These are phyloP conservation scores for Triticum aestivum DNA, from an alignment of 176 grass and related monocot species.

Conservation along the genomic window DNA sequence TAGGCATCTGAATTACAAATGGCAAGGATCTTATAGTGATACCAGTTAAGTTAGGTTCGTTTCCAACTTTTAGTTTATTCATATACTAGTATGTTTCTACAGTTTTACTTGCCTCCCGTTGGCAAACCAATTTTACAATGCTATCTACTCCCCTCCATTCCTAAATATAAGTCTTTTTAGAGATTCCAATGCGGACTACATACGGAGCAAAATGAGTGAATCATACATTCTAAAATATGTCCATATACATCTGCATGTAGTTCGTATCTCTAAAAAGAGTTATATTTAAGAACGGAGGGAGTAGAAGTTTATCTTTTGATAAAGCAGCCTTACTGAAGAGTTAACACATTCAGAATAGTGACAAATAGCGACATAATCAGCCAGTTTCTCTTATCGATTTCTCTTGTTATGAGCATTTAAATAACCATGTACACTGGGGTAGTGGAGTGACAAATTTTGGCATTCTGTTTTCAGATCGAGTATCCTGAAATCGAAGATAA, in stretches of 20 bases:
- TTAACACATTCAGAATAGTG: background rate
- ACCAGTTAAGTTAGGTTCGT: slow-evolving; percentile 13
- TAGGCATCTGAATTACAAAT: slow-evolving; percentile 21
- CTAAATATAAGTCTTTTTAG: too few species aligned
- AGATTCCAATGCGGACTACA: too few species aligned
- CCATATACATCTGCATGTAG: too few species aligned
- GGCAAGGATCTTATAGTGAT: slow-evolving; percentile 15
- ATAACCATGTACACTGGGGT: background rate
- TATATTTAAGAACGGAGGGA: too few species aligned
- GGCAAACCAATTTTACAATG: background rate
- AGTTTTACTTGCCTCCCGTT: background rate
- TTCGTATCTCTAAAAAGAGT: too few species aligned
- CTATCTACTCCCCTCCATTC: background rate
- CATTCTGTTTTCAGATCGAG: slow-evolving; percentile 54
- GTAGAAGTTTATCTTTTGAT: background rate
- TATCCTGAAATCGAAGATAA: slow-evolving; percentile 99
- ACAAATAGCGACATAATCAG: background rate
- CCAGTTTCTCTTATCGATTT: background rate
- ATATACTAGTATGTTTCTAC: background rate
- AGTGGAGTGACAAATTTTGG: slow-evolving; percentile 1
- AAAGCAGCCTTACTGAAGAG: background rate
- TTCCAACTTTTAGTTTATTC: slow-evolving; percentile 15
- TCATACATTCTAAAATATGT: too few species aligned
- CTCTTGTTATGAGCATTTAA: background rate
- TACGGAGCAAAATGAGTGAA: too few species aligned